Evolutionary conservation across 2,329 filamentous ascomycete species (phyloP), one percentile per base, ranked within the genome.

Genomic region (Aspergillus pseudoviridinutans): DNA sequence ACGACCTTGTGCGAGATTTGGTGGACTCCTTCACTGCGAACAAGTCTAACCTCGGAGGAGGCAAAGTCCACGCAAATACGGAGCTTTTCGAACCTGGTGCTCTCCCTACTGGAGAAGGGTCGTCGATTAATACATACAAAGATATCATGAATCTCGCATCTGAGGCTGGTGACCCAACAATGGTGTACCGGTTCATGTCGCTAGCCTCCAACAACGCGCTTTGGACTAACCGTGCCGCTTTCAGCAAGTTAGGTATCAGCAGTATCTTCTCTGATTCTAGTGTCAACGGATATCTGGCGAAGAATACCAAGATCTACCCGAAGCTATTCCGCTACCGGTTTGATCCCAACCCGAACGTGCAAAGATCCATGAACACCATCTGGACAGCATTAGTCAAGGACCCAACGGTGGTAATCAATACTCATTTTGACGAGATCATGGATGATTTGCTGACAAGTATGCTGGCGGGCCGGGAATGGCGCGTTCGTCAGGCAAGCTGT

Each of bases 121-220:
- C 84, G 64, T 92, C 92, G 0, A 85, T 97, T 55, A 97, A 91
- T 0, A 97, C 93, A 0, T 99, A 99, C 78, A 96, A 96, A 71
- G 94, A 99, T 69, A 97, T 99, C 64, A 90, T 99, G 74, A 94
- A 83, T 64, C 80, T 99, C 50, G 94, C 94, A n/a, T 91, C 93
- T 47, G 94, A 99, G 76, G 92, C 97, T 35, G 94, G 94, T 10
- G 93, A 99, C 68, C 93, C 94, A 58, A 92, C 90, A 65, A 80
- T 99, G n/a, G 90, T 97, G 1, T 99, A 99, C 78, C 91, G 92
- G 60, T 97, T 99, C 77, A 99, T 99, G 94, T 93, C 92, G 0
- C 82, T 99, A 64, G 94, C 94, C 2, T 91, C 92, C 1, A 96
- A 97, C 68, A 95, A 96, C 50, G 92, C 92, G 0, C 95, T 96